These are phyloP conservation scores for Nematocida parisii DNA, from an alignment of 371 early-diverging fungal genomes.

Conservation along the genomic window DNA sequence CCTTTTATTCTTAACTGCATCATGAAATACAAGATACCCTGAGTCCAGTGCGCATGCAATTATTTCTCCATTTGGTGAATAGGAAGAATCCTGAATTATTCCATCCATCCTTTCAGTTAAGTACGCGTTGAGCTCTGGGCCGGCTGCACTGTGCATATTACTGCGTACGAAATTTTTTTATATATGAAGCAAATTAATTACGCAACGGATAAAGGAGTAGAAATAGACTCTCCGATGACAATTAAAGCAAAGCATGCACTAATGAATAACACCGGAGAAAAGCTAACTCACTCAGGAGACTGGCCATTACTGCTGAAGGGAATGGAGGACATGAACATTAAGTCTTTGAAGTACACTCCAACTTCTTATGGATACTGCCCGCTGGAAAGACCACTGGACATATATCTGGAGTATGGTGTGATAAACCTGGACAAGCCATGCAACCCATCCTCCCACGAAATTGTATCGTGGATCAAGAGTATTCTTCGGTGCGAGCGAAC, in stretches of 20 bases:
- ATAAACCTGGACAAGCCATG: constrained; percentile 96
- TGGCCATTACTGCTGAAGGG: constrained; percentile 72
- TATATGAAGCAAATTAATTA: constrained; percentile 3
- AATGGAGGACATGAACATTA: constrained; percentile 91
- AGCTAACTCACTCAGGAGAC: constrained; percentile 29
- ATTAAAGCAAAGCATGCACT: constrained; percentile 28
- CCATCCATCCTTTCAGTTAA: background rate
- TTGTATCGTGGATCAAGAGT: constrained; percentile 98
- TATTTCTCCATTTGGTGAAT: constrained; percentile 36
- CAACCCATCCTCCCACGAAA: constrained; percentile 99
- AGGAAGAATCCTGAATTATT: background rate
- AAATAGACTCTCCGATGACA: background rate
- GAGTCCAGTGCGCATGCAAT: constrained; percentile 34
- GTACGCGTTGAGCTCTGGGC: background rate
- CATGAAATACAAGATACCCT: constrained; percentile 10
- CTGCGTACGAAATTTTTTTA: constrained; percentile 24
- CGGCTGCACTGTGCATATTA: constrained; percentile 10
- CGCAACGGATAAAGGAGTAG: background rate
- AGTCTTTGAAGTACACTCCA: constrained; percentile 93
- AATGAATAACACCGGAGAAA: constrained; percentile 10
- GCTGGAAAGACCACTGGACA: constrained; percentile 81
- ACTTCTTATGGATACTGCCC: constrained; percentile 89
- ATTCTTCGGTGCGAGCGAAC: constrained; percentile 96
- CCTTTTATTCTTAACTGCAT: constrained; percentile 13
- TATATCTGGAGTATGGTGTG: constrained; percentile 83